Conservation (phyloP, 1,284 basidiomycete species). For the Pyrrhoderma noxium region DNA sequence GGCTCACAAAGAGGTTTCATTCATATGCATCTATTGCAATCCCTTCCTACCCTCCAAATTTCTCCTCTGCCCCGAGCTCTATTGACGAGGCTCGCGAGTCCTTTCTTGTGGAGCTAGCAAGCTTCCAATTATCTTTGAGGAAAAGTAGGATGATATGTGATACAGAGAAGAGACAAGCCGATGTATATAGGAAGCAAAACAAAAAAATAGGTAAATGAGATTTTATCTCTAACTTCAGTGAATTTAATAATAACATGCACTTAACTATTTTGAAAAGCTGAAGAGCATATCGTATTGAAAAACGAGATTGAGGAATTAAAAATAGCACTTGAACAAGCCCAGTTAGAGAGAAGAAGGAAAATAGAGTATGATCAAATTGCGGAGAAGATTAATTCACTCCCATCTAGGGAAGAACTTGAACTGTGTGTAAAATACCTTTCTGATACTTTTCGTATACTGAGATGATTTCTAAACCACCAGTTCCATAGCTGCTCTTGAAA, state of each 20-base stretch:
- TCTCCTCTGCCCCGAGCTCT: slow-evolving; percentile 30
- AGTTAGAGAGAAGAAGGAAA: slow-evolving; percentile 62
- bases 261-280: no score
- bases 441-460: no score
- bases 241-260: no score
- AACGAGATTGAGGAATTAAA: slow-evolving; percentile 72
- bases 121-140: slow-evolving; percentile 64
- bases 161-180: slow-evolving; percentile 72
- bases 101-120: slow-evolving; percentile 66
- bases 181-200: slow-evolving; percentile 67
- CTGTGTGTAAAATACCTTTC: slow-evolving; percentile 37
- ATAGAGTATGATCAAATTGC: slow-evolving; percentile 78
- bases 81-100: slow-evolving; percentile 69
- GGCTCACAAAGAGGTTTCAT: slow-evolving; percentile 74
- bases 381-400: slow-evolving; percentile 73
- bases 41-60: slow-evolving; percentile 33
- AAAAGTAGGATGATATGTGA: slow-evolving; percentile 76
- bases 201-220: slow-evolving; percentile 54
- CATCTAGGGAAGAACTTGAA: slow-evolving; percentile 65
- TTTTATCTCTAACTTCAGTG: not conserved
- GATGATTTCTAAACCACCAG: slow-evolving; percentile 31
- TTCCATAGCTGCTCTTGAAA: slow-evolving; percentile 60
- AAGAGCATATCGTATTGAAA: slow-evolving; percentile 57
- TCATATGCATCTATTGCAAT: slow-evolving; percentile 50
- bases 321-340: slow-evolving; percentile 64